phyloP scores from a whole-genome alignment of 495 filamentous ascomycete species.

The Collariella sp. region DNA sequence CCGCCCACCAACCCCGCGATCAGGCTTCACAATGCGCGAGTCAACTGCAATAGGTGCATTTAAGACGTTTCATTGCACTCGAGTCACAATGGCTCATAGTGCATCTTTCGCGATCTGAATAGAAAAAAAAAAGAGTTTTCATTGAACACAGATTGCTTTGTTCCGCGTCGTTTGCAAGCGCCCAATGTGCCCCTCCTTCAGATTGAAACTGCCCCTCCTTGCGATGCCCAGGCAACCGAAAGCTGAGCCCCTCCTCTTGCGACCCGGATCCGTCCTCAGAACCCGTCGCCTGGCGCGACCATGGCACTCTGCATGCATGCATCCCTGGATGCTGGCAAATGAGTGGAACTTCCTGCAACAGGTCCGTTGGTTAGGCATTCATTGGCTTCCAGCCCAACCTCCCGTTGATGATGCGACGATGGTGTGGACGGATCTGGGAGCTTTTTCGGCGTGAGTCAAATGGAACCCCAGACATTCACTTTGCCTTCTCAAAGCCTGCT shows the following conservation, averaged over 20 bases:
- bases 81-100: too few relatives aligned
- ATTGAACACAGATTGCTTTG: neutral
- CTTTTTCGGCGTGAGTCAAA: constrained; percentile 14
- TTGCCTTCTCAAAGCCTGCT: neutral
- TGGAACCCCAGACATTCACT: neutral
- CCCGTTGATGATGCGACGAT: constrained; percentile 6
- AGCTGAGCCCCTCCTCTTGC: constrained; percentile 4
- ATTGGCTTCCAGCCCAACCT: constrained; percentile 22
- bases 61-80: too few relatives aligned
- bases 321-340: constrained; percentile 1
- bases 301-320: neutral
- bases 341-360: constrained; percentile 5
- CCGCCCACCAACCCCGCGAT: constrained; percentile 16
- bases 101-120: neutral
- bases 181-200: neutral
- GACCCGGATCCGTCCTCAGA: neutral
- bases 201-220: constrained; percentile 11
- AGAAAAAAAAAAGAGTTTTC: neutral
- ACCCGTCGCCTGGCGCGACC: neutral
- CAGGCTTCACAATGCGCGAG: constrained; percentile 7
- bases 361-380: constrained; percentile 14
- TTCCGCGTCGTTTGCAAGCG: neutral
- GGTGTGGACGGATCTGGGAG: neutral
- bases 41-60: neutral
- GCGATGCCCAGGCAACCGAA: constrained; percentile 6